Evolutionary conservation across 805 yeast genomes (phyloP), one percentile per base, ranked within the genome.

Genomic region (Kodamaea leandrae): DNA sequence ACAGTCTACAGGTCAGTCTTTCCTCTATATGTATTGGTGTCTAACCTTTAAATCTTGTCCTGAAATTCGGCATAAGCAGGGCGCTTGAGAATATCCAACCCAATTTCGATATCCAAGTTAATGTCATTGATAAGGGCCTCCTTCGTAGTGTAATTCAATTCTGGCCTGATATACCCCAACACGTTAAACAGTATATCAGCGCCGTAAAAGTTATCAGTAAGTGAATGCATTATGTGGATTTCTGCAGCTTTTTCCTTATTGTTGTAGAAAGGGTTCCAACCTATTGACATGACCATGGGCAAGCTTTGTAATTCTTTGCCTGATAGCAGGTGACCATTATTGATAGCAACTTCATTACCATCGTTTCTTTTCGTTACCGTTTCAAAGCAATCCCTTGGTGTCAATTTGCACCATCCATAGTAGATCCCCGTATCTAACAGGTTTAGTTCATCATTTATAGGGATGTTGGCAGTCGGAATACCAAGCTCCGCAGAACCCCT

Each of bases 231-330:
- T 4, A 93, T 75, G 61, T 93, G 96, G 16, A 93, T 69, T 54
- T 93, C 95, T 3, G 93, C 95, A 0, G 96, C 82, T 63, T 86
- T 87, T 51, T 76, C 76, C 37, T 77, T 71, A 61, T 93, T 90
- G 18, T 81, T 76, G 65, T 80, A 93, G 58, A 83, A 91, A 27
- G 99, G 98, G 57, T 93, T 93, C 86, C 89, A 87, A 1, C 99
- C 99, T 14, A 93, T 74, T 6, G 96, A 86, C 86, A 91, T 83
- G 6, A 93, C 99, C 82, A 89, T 88, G 0, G 97, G 97, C 18
- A 80, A 66, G 1, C 72, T 72, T 14, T 64, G 63, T 37, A 71
- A 71, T 2, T 73, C 64, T 29, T 72, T 76, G 1, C 39, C 42
- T n/a, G 42, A 21, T 35, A 89, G 63, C 7, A 61, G 52, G 4